Percentiles rank a stretch among this genome's conserved stretches.
These are phyloP conservation scores for Dillenia turbinata DNA, from an alignment of 164 flowering plant genomes.

Conservation along the genomic window DNA sequence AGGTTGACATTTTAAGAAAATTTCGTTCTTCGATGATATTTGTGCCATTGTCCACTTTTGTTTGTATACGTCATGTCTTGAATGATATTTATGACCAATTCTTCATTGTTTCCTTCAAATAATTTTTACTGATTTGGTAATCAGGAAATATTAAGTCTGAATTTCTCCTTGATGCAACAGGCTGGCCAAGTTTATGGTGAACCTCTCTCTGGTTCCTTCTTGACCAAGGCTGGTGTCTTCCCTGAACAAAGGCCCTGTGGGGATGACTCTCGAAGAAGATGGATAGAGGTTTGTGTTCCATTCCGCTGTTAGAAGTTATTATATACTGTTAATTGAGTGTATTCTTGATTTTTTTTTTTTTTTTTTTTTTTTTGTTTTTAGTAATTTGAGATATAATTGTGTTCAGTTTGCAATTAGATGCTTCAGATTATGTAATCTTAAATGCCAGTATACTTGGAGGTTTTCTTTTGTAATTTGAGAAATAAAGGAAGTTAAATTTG, in stretches of 20 bases:
- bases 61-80: too few relatives aligned
- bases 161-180: slow-evolving; percentile 35
- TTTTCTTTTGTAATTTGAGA: too few relatives aligned
- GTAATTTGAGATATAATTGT: too few relatives aligned
- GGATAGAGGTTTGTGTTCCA: slow-evolving; percentile 77
- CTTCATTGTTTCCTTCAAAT: neutral
- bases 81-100: too few relatives aligned
- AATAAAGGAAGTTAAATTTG: too few relatives aligned
- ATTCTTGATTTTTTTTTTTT: neutral
- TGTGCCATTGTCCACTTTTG: neutral
- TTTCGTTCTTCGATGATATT: neutral
- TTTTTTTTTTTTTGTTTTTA: neutral
- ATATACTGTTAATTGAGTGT: neutral
- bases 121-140: neutral
- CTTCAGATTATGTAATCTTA: too few relatives aligned
- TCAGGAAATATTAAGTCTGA: slow-evolving; percentile 11
- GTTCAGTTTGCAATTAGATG: too few relatives aligned
- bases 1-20: neutral
- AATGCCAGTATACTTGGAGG: too few relatives aligned
- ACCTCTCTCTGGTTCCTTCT: slow-evolving; percentile 71
- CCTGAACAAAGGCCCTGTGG: slow-evolving; percentile 81
- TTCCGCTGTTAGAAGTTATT: neutral
- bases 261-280: slow-evolving; percentile 82
- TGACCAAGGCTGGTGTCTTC: slow-evolving; percentile 68
- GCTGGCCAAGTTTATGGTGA: slow-evolving; percentile 99